Evolutionary conservation across 495 filamentous ascomycete genomes (phyloP).

Genomic region (Aspergillus carlsbadensis): DNA sequence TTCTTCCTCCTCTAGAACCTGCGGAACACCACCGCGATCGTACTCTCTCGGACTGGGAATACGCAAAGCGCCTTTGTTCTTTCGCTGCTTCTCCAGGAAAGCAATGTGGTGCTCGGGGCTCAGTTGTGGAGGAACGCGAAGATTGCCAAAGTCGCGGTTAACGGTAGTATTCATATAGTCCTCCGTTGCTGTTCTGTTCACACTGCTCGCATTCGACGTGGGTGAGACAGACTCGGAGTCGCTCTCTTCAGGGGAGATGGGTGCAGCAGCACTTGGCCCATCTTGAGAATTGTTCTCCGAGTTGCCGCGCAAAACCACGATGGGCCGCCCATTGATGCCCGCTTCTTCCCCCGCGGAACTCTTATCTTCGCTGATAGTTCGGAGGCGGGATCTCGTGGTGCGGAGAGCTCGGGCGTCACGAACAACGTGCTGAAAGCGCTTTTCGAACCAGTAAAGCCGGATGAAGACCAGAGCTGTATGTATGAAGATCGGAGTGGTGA

Average conservation of each 20-base stretch:
- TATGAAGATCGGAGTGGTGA: constrained; percentile 89
- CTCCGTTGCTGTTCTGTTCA: constrained; percentile 19
- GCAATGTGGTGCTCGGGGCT: constrained; percentile 78
- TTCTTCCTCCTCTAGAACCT: constrained; percentile 51
- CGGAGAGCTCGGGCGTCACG: constrained; percentile 55
- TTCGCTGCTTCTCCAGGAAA: constrained; percentile 82
- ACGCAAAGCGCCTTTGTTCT: constrained; percentile 68
- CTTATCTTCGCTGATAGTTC: constrained; percentile 53
- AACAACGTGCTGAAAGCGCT: constrained; percentile 80
- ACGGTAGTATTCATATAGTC: constrained; percentile 9
- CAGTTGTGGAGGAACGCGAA: constrained; percentile 51
- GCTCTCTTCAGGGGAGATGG: constrained; percentile 20
- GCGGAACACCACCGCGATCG: constrained; percentile 72
- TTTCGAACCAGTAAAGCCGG: constrained; percentile 96
- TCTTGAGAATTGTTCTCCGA: constrained; percentile 27
- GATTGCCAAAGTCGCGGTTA: constrained; percentile 26
- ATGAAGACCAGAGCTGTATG: constrained; percentile 85
- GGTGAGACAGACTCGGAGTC: constrained; percentile 28
- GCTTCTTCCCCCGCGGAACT: constrained; percentile 53
- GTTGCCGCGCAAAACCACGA: constrained; percentile 67
- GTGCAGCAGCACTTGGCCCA: constrained; percentile 15
- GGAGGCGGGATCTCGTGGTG: constrained; percentile 54
- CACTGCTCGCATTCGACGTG: constrained; percentile 19
- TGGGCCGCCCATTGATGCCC: constrained; percentile 70
- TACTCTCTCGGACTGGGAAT: constrained; percentile 88